phyloP scores from a whole-genome alignment of 2,329 filamentous ascomycete genomes.

The Colletotrichum spinosum region DNA sequence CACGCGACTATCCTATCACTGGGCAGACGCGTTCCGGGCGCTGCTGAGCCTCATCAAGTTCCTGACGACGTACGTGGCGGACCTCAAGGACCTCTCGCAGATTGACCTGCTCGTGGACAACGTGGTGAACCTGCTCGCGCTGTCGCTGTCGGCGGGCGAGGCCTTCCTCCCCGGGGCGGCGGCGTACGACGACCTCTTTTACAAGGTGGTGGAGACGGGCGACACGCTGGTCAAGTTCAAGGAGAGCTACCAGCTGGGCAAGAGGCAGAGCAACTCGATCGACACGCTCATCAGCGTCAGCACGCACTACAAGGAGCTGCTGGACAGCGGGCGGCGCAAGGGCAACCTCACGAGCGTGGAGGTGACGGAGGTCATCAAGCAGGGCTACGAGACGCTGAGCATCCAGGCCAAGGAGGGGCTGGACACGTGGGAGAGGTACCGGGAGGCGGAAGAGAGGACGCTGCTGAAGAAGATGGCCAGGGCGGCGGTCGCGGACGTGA shows the following conservation, averaged over 20 bases:
- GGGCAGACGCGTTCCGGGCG: conserved; percentile 93
- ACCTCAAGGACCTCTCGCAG: conserved; percentile 76
- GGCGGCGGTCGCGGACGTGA: conserved; percentile 75
- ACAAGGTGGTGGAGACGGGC: conserved; percentile 95
- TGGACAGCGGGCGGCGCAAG: conserved; percentile 65
- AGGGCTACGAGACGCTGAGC: conserved; percentile 93
- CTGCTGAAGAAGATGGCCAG: conserved; percentile 90
- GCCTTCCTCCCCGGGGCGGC: conserved; percentile 88
- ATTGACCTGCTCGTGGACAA: conserved; percentile 81
- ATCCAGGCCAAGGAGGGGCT: conserved; percentile 90
- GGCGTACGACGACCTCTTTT: conserved; percentile 96
- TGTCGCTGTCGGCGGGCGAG: conserved; percentile 88
- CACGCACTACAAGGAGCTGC: conserved; percentile 86
- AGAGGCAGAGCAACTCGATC: conserved; percentile 76
- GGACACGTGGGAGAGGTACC: conserved; percentile 86
- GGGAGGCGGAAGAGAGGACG: conserved; percentile 87
- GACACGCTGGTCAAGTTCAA: conserved; percentile 86
- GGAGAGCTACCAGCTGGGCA: conserved; percentile 75
- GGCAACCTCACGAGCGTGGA: conserved; percentile 83
- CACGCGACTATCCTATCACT: conserved; percentile 88
- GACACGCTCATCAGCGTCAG: conserved; percentile 86
- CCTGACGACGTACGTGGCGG: conserved; percentile 84
- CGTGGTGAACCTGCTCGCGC: conserved; percentile 84
- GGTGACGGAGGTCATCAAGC: conserved; percentile 92
- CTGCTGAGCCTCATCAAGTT: conserved; percentile 91